Evolutionary conservation across 2,329 filamentous ascomycete species (phyloP), one percentile per base, ranked within the genome.

Genomic region (Penicillium fuscoglaucum): DNA sequence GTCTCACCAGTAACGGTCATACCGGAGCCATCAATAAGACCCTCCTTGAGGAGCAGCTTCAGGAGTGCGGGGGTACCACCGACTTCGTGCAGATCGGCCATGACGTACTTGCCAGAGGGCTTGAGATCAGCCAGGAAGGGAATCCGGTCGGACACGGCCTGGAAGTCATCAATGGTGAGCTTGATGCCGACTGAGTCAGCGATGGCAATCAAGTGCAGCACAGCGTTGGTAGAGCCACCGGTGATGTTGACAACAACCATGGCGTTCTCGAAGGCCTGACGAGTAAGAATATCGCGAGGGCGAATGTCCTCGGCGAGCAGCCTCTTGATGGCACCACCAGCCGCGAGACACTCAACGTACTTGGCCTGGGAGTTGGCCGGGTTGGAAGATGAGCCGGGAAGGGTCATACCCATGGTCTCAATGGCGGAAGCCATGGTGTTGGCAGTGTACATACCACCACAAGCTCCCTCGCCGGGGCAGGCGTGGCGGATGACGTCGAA

Each of bases 401-500:
- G 82, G 4, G 89, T 90, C 83, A 93, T 88, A 55, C 87, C 87
- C 77, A 90, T 84, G 6, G 84, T 83, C 75, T 90, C 87, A 63
- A 90, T 89, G 26, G 87, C 87, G 10, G 84, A 85, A n/a, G 87
- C 87, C 87, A 90, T 89, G 49, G 87, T 90, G 77, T 90, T 90
- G 55, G 87, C 87, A 3, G 87, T 90, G 76, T 90, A 90, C 87
- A 96, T 96, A 68, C 91, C 91, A 74, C 91, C 91, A 69, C 91
- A 96, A 13, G 91, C 91, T 66, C 91, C 91, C 67, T 87, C 82
- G 39, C 91, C 90, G 26, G 90, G 90, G 76, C 93, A 97, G 44
- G 95, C 93, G 72, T 98, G 83, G 61, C 92, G 86, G 75, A 97
- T 96, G 71, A 98, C 93, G 77, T 98, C 95, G 75, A 92, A 96